A percentile compares a stretch with the other conserved stretches of the same genome.
Conservation (phyloP, 768 basidiomycete genomes). For the Phallus indusiatus region DNA sequence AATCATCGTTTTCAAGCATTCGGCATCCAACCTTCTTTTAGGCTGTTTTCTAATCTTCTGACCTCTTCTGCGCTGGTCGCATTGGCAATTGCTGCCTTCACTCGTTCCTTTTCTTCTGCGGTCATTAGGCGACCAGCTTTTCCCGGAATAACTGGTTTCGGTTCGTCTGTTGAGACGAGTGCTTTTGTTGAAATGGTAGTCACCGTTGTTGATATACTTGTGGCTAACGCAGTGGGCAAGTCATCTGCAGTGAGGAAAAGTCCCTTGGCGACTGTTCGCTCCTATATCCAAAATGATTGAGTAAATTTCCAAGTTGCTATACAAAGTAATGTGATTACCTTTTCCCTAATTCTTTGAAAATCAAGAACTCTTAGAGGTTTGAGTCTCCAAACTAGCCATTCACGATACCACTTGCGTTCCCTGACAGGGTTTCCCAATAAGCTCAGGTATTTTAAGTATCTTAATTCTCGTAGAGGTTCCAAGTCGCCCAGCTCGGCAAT, state of each 20-base stretch:
- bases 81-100: slow-evolving; percentile 78
- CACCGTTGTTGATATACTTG: slow-evolving; percentile 64
- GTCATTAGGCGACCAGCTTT: slow-evolving; percentile 86
- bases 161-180: slow-evolving; percentile 65
- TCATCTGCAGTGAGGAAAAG: slow-evolving; percentile 77
- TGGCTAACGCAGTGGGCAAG: slow-evolving; percentile 70
- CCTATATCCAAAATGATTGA: slow-evolving; percentile 37
- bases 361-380: slow-evolving; percentile 84
- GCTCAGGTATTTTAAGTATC: slow-evolving; percentile 63
- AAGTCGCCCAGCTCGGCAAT: slow-evolving; percentile 75
- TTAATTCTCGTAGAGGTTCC: slow-evolving; percentile 71
- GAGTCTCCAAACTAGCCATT: slow-evolving; percentile 89
- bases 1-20: slow-evolving; percentile 41
- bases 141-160: slow-evolving; percentile 46
- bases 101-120: slow-evolving; percentile 81
- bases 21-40: slow-evolving; percentile 80
- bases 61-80: slow-evolving; percentile 91
- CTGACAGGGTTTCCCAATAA: slow-evolving; percentile 76
- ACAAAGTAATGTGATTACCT: slow-evolving; percentile 38
- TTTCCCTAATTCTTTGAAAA: slow-evolving; percentile 91
- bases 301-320: neutral
- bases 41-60: slow-evolving; percentile 67
- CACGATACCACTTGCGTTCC: slow-evolving; percentile 93
- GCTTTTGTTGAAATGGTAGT: slow-evolving; percentile 57
- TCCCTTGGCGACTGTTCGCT: slow-evolving; percentile 62